These are phyloP conservation scores for Parietaria judaica DNA, from an alignment of 306 rosid genomes.

Conservation along the genomic window DNA sequence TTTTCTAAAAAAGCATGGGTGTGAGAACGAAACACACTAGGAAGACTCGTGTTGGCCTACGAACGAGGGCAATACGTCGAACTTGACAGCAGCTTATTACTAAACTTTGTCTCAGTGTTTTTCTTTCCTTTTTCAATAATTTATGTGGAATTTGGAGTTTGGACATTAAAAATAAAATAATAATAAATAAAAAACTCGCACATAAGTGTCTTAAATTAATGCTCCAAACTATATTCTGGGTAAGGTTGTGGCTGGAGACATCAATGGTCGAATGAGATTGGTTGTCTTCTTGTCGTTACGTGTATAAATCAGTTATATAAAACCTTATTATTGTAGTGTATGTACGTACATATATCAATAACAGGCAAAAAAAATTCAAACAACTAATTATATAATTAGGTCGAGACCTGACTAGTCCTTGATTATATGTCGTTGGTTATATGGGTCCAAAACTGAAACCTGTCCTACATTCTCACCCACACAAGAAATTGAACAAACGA, in stretches of 20 bases:
- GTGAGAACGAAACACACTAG: no score
- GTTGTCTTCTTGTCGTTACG: neutral
- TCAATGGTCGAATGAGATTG: neutral
- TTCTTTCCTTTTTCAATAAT: no score
- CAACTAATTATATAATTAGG: neutral
- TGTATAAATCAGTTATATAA: neutral
- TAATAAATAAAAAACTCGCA: no score
- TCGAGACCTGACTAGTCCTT: neutral
- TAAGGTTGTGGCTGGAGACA: constrained; percentile 4
- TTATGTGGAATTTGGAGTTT: no score
- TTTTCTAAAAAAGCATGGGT: no score
- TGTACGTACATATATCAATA: neutral
- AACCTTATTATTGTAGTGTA: neutral
- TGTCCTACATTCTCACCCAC: constrained; percentile 5
- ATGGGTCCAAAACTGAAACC: neutral
- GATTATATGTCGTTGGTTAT: neutral
- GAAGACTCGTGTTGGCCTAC: no score
- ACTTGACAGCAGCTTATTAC: no score
- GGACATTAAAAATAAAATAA: no score
- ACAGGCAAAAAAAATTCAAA: neutral
- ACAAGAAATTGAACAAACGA: neutral
- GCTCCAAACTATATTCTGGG: neutral
- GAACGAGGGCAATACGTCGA: no score
- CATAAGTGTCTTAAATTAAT: no score
- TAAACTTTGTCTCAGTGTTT: no score